These are phyloP conservation scores for Trichophyton benhamiae DNA, from an alignment of 2,329 filamentous ascomycete genomes.

Conservation along the genomic window DNA sequence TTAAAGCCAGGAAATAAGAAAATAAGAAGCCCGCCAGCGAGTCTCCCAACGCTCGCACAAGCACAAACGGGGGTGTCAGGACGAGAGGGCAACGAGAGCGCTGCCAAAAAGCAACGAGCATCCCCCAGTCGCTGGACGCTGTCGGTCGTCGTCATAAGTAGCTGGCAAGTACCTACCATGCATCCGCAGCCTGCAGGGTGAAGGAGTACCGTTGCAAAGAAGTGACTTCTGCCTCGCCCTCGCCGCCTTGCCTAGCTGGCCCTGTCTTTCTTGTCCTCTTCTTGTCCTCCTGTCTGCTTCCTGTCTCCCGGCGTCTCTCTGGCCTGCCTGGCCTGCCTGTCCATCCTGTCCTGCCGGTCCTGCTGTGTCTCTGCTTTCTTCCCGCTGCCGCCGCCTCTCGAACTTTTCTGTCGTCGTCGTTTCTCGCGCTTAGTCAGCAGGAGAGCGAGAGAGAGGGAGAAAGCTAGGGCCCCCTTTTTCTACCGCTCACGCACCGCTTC, in stretches of 20 bases:
- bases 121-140: background rate
- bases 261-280: background rate
- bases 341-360: too few species aligned
- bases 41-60: background rate
- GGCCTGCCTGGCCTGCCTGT: too few species aligned
- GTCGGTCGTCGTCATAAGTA: background rate
- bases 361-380: too few species aligned
- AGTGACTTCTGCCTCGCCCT: background rate
- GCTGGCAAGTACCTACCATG: background rate
- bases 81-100: background rate
- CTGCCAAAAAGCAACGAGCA: conserved; percentile 2
- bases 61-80: background rate
- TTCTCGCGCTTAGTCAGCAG: too few species aligned
- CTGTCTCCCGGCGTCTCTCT: too few species aligned
- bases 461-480: too few species aligned
- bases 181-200: background rate
- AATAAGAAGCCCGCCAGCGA: background rate
- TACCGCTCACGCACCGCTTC: too few species aligned
- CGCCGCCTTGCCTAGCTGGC: background rate
- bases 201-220: background rate
- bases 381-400: too few species aligned
- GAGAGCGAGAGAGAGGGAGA: too few species aligned
- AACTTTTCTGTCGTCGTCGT: too few species aligned
- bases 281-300: background rate
- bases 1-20: background rate